phyloP scores from a whole-genome alignment of 768 basidiomycete species.

The Lyophyllum atratum region DNA sequence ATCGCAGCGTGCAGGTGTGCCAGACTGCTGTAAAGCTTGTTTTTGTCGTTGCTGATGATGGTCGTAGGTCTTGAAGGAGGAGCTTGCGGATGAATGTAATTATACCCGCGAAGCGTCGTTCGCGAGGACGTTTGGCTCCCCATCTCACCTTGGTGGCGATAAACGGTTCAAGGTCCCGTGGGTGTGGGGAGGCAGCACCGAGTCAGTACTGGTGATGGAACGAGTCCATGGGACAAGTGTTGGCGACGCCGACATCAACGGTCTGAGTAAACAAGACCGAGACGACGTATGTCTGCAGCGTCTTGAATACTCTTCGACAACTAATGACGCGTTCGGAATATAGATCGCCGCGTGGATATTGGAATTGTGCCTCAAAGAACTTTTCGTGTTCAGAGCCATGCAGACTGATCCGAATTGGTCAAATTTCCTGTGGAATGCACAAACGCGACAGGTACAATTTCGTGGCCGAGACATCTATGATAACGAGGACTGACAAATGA shows the following conservation, averaged over 20 bases:
- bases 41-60: neutral
- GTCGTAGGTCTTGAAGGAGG: slow-evolving; percentile 80
- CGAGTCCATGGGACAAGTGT: slow-evolving; percentile 79
- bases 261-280: slow-evolving; percentile 64
- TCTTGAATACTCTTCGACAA: neutral
- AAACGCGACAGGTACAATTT: slow-evolving; percentile 55
- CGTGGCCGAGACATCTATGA: neutral
- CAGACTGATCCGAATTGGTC: slow-evolving; percentile 99
- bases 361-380: slow-evolving; percentile 84
- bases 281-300: slow-evolving; percentile 58
- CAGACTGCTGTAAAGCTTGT: neutral
- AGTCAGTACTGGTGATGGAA: slow-evolving; percentile 89
- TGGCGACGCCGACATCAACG: slow-evolving; percentile 57
- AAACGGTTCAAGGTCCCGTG: slow-evolving; percentile 80
- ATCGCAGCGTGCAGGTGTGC: slow-evolving; percentile 76
- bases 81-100: slow-evolving; percentile 91
- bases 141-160: slow-evolving; percentile 54
- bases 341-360: slow-evolving; percentile 86
- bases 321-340: neutral
- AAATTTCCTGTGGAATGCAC: slow-evolving; percentile 88
- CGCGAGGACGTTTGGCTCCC: slow-evolving; percentile 58
- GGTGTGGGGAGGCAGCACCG: slow-evolving; percentile 82
- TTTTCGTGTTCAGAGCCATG: slow-evolving; percentile 92
- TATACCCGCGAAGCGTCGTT: slow-evolving; percentile 83
- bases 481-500: neutral